phyloP scores from a whole-genome alignment of 257 asterid genomes.

The Anisodus tanguticus region DNA sequence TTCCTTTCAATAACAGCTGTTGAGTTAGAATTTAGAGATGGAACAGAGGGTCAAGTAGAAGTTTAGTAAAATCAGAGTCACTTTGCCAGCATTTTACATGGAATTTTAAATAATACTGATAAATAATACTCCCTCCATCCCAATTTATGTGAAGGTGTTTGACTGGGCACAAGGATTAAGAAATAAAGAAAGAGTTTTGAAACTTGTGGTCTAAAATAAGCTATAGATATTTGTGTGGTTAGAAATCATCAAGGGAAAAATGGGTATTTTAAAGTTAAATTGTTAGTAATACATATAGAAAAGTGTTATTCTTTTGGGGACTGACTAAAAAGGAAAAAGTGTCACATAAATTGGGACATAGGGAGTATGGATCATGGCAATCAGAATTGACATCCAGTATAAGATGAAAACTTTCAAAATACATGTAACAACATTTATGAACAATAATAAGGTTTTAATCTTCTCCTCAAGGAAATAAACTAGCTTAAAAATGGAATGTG shows the following conservation, averaged over 20 bases:
- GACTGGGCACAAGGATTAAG: too few relatives aligned
- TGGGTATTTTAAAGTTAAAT: too few relatives aligned
- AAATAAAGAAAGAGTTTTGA: too few relatives aligned
- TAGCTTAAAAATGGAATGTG: background rate
- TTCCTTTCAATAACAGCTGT: background rate
- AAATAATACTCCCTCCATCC: too few relatives aligned
- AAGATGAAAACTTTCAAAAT: background rate
- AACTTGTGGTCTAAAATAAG: too few relatives aligned
- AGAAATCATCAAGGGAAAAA: too few relatives aligned
- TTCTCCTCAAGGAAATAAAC: background rate
- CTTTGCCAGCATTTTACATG: background rate
- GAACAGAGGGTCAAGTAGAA: background rate
- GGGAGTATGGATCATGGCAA: background rate
- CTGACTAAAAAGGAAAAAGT: too few relatives aligned
- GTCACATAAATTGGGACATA: too few relatives aligned
- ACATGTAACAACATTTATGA: background rate
- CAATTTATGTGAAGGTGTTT: too few relatives aligned
- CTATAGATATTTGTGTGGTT: too few relatives aligned
- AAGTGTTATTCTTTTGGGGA: too few relatives aligned
- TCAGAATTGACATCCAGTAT: background rate
- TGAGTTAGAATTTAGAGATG: background rate
- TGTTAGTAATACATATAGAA: too few relatives aligned
- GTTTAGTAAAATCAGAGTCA: background rate
- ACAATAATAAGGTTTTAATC: background rate
- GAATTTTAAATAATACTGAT: background rate